Percentiles rank a stretch among this genome's conserved stretches.
phyloP scores from a whole-genome alignment of 2,329 filamentous ascomycete species.

The Keithomyces neogunnii region DNA sequence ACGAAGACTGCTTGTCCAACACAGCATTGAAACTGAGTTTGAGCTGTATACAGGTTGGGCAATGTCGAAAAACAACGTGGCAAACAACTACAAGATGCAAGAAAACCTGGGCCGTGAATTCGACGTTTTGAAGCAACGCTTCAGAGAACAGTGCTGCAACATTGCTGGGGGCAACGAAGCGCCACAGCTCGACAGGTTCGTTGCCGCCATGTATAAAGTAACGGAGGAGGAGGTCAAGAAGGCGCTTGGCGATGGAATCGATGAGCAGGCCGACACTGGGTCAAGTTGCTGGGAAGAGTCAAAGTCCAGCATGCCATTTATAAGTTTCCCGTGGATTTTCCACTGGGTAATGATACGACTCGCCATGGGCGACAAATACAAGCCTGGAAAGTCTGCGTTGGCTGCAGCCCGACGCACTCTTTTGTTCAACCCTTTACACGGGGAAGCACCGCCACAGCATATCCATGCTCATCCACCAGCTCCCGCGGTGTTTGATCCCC shows the following conservation, averaged over 20 bases:
- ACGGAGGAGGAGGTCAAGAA: slow-evolving; percentile 62
- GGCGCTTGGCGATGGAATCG: slow-evolving; percentile 33
- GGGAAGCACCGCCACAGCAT: neutral
- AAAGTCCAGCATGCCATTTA: slow-evolving; percentile 59
- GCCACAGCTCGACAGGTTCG: slow-evolving; percentile 57
- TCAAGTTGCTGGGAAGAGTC: neutral
- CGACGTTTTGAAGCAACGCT: slow-evolving; percentile 56
- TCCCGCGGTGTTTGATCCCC: neutral
- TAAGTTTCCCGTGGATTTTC: slow-evolving; percentile 94
- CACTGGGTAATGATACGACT: slow-evolving; percentile 42
- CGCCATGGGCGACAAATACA: slow-evolving; percentile 17
- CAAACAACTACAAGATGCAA: slow-evolving; percentile 75
- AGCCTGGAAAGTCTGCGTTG: slow-evolving; percentile 12
- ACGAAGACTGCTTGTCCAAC: slow-evolving; percentile 73
- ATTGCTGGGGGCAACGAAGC: slow-evolving; percentile 53
- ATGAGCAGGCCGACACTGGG: slow-evolving; percentile 24
- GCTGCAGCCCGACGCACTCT: slow-evolving; percentile 8
- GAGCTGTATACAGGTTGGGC: slow-evolving; percentile 87
- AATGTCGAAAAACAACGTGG: slow-evolving; percentile 62
- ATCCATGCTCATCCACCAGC: neutral
- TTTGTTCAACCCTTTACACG: neutral
- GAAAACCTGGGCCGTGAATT: slow-evolving; percentile 72
- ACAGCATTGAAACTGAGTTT: slow-evolving; percentile 78
- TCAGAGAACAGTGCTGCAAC: slow-evolving; percentile 57
- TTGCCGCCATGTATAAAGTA: slow-evolving; percentile 80